Evolutionary conservation across 83 land plant species (phyloP).

Genomic region (Isoetes engelmannii): DNA sequence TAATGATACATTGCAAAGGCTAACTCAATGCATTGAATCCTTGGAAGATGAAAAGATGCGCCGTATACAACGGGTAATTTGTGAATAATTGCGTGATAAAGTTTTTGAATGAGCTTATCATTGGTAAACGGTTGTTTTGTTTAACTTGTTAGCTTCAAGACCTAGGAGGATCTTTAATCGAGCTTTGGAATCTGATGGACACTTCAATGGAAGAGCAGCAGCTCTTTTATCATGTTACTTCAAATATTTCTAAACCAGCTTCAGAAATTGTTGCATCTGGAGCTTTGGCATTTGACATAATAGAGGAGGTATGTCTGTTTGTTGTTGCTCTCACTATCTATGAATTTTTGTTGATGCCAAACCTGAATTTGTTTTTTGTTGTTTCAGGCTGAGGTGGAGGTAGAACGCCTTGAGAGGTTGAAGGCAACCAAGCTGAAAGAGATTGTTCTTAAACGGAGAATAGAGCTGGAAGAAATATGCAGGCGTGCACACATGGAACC

Average conservation of each 20-base stretch:
- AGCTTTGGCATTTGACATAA: conserved; percentile 34
- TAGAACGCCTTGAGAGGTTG: conserved; percentile 16
- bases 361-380: too few relatives aligned
- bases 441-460: conserved; percentile 19
- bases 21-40: conserved; percentile 5
- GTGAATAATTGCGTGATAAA: too few relatives aligned
- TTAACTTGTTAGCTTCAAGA: conserved; percentile 74
- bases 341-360: too few relatives aligned
- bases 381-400: conserved; percentile 16
- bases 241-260: conserved; percentile 43
- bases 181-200: conserved; percentile 65
- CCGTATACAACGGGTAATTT: conserved; percentile 4
- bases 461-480: conserved; percentile 21
- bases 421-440: conserved; percentile 26
- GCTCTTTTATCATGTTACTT: conserved; percentile 42
- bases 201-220: conserved; percentile 53
- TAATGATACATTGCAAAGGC: conserved; percentile 18
- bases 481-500: conserved; percentile 24
- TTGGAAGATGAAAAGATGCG: conserved; percentile 3
- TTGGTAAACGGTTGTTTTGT: too few relatives aligned
- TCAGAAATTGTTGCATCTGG: conserved; percentile 36
- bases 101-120: too few relatives aligned
- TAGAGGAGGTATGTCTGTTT: too few relatives aligned
- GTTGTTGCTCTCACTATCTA: too few relatives aligned
- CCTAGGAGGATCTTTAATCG: conserved; percentile 42